phyloP scores from a whole-genome alignment of 2,329 filamentous ascomycete genomes.

The Ophiostoma piceae region DNA sequence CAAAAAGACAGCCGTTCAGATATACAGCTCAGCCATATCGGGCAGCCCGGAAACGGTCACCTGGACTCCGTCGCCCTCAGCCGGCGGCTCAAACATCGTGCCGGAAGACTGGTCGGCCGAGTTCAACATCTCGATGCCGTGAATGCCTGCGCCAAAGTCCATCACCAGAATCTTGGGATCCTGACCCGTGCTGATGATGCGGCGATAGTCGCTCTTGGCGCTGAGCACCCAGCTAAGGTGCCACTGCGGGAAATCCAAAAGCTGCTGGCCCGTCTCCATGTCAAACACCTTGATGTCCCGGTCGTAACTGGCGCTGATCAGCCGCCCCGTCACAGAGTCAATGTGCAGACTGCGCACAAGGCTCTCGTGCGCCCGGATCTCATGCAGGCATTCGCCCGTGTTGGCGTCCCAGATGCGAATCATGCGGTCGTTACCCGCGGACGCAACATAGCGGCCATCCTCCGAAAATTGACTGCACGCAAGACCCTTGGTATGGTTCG shows the following conservation, averaged over 20 bases:
- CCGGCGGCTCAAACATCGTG: not conserved
- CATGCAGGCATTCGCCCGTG: constrained; percentile 75
- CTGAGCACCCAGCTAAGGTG: constrained; percentile 95
- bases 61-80: not conserved
- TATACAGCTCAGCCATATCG: too few relatives aligned
- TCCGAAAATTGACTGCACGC: constrained; percentile 95
- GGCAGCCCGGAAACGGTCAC: not conserved
- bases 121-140: constrained; percentile 55
- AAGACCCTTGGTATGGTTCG: constrained; percentile 83
- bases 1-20: too few relatives aligned
- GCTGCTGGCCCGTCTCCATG: constrained; percentile 69
- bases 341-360: constrained; percentile 88
- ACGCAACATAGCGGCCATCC: constrained; percentile 87
- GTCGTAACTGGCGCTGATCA: constrained; percentile 91
- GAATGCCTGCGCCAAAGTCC: constrained; percentile 70
- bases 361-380: constrained; percentile 75
- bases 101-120: constrained; percentile 15
- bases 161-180: constrained; percentile 88
- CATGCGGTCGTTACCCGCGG: constrained; percentile 89
- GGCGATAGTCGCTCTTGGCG: constrained; percentile 90
- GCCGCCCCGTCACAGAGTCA: constrained; percentile 76
- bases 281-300: constrained; percentile 94
- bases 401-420: constrained; percentile 96
- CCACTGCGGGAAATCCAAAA: constrained; percentile 88
- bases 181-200: constrained; percentile 92